These are phyloP conservation scores for Pseudocercospora pini-densiflorae DNA, from an alignment of 2,329 filamentous ascomycete genomes.

Conservation along the genomic window DNA sequence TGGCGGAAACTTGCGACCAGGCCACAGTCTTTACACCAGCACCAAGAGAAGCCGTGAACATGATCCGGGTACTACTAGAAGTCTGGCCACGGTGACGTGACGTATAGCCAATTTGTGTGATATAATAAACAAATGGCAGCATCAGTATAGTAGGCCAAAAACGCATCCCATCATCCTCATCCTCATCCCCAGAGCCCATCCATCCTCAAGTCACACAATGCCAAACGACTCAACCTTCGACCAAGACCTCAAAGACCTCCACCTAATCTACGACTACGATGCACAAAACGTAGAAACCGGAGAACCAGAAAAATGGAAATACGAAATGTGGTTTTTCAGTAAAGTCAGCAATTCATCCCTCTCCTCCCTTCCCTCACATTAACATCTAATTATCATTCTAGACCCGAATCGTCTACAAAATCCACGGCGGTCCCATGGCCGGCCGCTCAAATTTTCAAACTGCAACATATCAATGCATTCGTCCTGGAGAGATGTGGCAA, in stretches of 20 bases:
- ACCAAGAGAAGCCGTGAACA: neutral
- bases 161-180: neutral
- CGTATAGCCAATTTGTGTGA: neutral
- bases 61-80: neutral
- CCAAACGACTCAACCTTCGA: constrained; percentile 45
- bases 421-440: constrained; percentile 65
- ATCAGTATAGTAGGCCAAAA: too few relatives aligned
- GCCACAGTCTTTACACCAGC: too few relatives aligned
- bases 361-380: constrained; percentile 20
- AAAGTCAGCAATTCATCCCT: constrained; percentile 38
- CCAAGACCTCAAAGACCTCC: constrained; percentile 57
- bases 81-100: neutral
- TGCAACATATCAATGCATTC: constrained; percentile 61
- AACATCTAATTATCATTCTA: neutral
- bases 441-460: constrained; percentile 60
- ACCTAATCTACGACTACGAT: constrained; percentile 63
- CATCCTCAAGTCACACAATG: constrained; percentile 8
- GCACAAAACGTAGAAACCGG: constrained; percentile 49
- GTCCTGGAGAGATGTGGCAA: constrained; percentile 63
- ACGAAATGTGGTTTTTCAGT: constrained; percentile 64
- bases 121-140: too few relatives aligned
- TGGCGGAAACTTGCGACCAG: too few relatives aligned
- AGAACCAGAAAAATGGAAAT: constrained; percentile 63
- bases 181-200: too few relatives aligned
- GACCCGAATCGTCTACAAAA: constrained; percentile 60